These are phyloP conservation scores for Fusarium ramigenum DNA, from an alignment of 2,329 filamentous ascomycete species.

Conservation along the genomic window DNA sequence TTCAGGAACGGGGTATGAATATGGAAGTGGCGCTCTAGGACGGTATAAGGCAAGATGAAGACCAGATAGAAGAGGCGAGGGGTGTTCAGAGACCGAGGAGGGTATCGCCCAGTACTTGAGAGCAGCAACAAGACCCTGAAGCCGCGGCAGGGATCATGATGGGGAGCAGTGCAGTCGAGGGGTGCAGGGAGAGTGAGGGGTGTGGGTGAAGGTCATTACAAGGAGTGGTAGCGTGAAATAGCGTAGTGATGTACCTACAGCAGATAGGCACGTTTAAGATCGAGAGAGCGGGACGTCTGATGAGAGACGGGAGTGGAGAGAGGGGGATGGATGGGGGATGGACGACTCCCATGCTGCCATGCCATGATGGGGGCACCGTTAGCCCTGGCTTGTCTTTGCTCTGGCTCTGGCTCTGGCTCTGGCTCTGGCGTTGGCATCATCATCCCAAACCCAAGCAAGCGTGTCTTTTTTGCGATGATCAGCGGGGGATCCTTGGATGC, in stretches of 20 bases:
- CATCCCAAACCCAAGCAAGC: slow-evolving; percentile 32
- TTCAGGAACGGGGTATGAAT: slow-evolving; percentile 30
- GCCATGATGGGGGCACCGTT: slow-evolving; percentile 35
- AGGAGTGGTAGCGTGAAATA: slow-evolving; percentile 4
- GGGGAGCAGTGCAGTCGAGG: slow-evolving; percentile 20
- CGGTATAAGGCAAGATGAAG: slow-evolving; percentile 30
- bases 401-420: not conserved
- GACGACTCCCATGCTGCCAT: slow-evolving; percentile 1
- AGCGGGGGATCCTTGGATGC: slow-evolving; percentile 32
- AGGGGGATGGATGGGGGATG: slow-evolving; percentile 5
- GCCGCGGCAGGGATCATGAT: slow-evolving; percentile 33
- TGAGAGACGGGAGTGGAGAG: slow-evolving; percentile 31
- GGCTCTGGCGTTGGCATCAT: slow-evolving; percentile 31
- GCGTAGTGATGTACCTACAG: slow-evolving; percentile 21
- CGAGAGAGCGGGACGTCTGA: slow-evolving; percentile 29
- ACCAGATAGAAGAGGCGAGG: slow-evolving; percentile 32
- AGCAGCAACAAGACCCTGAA: slow-evolving; percentile 35
- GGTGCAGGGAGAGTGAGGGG: slow-evolving; percentile 1
- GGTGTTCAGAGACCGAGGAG: slow-evolving; percentile 29
- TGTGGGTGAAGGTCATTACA: slow-evolving; percentile 3
- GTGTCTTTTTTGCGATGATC: slow-evolving; percentile 37
- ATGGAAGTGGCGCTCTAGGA: slow-evolving; percentile 37
- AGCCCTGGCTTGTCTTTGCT: slow-evolving; percentile 1
- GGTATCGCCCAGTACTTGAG: slow-evolving; percentile 38
- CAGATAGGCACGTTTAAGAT: slow-evolving; percentile 30